Evolutionary conservation across 805 yeast genomes (phyloP).

Genomic region (Komagataella phaffii): DNA sequence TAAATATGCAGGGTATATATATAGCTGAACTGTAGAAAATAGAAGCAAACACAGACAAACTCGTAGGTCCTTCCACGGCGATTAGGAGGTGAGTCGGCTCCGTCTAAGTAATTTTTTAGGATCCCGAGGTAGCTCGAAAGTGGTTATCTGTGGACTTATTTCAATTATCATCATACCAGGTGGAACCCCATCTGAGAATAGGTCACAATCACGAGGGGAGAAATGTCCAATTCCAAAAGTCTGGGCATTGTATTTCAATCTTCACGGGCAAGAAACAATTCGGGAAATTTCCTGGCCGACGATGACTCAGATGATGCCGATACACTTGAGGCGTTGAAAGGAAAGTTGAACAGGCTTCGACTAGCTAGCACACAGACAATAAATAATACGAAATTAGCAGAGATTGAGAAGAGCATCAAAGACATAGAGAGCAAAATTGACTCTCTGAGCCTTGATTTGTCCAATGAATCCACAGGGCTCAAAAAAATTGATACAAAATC

Average conservation of each 20-base stretch:
- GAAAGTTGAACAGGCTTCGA: not conserved
- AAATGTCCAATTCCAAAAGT: conserved; percentile 2
- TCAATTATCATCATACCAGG: not conserved
- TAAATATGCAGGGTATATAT: not conserved
- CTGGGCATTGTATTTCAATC: not conserved
- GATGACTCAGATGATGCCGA: not conserved
- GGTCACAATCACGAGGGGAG: not conserved
- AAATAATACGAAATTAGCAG: not conserved
- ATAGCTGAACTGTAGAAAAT: not conserved
- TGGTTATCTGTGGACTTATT: not conserved
- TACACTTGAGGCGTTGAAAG: not conserved
- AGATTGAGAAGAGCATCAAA: not conserved
- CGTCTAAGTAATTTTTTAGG: too few species aligned
- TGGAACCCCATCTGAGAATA: not conserved
- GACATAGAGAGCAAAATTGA: not conserved
- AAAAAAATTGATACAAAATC: not conserved
- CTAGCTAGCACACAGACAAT: not conserved
- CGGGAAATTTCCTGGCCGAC: not conserved
- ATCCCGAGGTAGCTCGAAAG: not conserved
- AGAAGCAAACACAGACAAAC: not conserved
- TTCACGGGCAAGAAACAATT: not conserved
- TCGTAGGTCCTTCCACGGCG: not conserved
- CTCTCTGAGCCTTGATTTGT: not conserved
- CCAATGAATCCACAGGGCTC: not conserved
- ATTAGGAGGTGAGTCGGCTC: too few species aligned